Base-by-base conservation (phyloP, 2,329 filamentous ascomycete species). In the Raffaelea deltoideospora region DNA sequence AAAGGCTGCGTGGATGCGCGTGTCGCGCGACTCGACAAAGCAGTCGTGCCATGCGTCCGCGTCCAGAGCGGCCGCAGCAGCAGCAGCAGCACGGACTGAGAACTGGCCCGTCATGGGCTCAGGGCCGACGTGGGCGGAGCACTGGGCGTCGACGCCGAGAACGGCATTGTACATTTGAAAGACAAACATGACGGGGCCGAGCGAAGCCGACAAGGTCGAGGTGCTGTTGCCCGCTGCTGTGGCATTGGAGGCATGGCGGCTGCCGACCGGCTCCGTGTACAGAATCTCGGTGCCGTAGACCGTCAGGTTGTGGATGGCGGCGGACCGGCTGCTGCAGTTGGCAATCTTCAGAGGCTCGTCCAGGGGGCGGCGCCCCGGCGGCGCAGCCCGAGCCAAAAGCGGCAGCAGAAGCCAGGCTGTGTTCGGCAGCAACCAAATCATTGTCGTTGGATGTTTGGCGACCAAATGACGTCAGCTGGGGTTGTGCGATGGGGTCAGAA, bases 21-120 rank as follows among this genome's bases (percentile, higher is more conserved):
- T 38, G 27, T 43, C 41, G 23, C 41, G 32, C 18, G 43, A 45
- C 32, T 45, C 43, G 15, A 45, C 41, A 26, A 45, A 45, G 23
- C 43, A 45, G 20, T 15, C 18, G 37, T 45, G 42, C 43, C 43
- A 45, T 13, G 37, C 17, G 3, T 33, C 3, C 10, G 31, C 5
- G 13, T n/a, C n/a, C 26, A 23, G 10, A 4, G 38, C n/a, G n/a
- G 34, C 20, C 5, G 34, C 27, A 19, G 18, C 34, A 19, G n/a
- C 27, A 23, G 11, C 19, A 3, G 27, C 5, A 15, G 27, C 27
- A 29, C n/a, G 9, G 6, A 10, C 27, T 6, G 27, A 10, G 27
- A 14, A 8, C n/a, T 31, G 7, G 17, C 17, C 17, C 29, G 29
- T 19, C 9, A 19, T 17, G n/a, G 4, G 5, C 20, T 23, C 17